Conservation (phyloP, 495 filamentous ascomycete species). For the Aspergillus homomorphus region DNA sequence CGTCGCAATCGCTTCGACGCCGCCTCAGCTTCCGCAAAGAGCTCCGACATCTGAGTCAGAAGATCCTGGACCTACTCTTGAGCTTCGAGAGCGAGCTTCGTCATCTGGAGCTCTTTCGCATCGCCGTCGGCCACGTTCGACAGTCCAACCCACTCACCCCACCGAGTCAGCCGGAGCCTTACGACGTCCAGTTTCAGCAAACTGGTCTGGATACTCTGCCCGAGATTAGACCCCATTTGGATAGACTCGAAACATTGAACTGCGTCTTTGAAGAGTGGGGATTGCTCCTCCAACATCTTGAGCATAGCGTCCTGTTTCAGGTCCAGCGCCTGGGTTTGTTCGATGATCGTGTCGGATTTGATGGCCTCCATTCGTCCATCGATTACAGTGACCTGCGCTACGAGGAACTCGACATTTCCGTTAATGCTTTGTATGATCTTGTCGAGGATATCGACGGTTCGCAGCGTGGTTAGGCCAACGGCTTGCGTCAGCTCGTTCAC, state of each 20-base stretch:
- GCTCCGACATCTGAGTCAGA: neutral
- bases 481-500: conserved; percentile 5
- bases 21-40: conserved; percentile 1
- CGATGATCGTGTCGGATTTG: conserved; percentile 2
- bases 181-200: conserved; percentile 1
- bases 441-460: neutral
- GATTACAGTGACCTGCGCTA: neutral
- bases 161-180: neutral
- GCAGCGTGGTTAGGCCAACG: conserved; percentile 1
- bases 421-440: conserved; percentile 1
- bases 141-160: conserved; percentile 3
- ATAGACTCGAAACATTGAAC: neutral
- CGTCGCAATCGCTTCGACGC: neutral
- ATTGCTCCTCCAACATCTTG: conserved; percentile 1
- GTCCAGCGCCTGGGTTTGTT: neutral
- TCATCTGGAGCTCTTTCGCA: neutral
- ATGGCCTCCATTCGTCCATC: neutral
- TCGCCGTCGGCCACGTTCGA: neutral
- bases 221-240: neutral
- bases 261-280: neutral
- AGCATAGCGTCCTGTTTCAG: conserved; percentile 2
- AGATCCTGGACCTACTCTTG: too few relatives aligned
- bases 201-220: neutral
- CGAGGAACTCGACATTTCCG: conserved; percentile 1
- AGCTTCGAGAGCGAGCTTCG: neutral